Conservation (phyloP, 1,284 basidiomycete species). For the Paramarasmius palmivorus region DNA sequence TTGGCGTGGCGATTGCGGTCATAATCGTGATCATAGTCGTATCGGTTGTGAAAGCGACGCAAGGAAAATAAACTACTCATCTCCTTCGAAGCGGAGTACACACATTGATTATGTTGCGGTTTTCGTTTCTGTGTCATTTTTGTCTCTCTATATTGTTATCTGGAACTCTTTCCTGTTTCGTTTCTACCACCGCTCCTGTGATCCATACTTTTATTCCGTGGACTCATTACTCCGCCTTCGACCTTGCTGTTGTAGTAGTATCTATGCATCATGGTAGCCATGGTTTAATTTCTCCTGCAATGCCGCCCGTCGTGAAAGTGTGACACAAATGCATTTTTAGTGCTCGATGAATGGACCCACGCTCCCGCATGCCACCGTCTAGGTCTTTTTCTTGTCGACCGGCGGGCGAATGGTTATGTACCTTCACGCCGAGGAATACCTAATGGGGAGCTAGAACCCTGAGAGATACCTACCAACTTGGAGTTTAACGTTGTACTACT, state of each 20-base stretch:
- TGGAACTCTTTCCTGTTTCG: background rate
- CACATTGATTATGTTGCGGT: background rate
- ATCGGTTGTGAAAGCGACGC: constrained; percentile 81
- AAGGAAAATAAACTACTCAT: constrained; percentile 30
- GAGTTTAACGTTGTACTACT: no score
- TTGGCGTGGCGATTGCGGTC: constrained; percentile 83
- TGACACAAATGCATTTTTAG: background rate
- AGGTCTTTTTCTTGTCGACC: no score
- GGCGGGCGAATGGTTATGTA: no score
- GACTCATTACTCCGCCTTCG: constrained; percentile 4
- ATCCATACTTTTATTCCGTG: background rate
- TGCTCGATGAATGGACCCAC: background rate
- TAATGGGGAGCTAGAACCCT: no score
- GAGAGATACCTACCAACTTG: no score
- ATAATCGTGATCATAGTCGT: constrained; percentile 94
- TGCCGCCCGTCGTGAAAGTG: background rate
- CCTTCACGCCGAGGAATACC: no score
- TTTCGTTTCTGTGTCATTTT: background rate
- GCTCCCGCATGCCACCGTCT: no score
- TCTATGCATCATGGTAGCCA: constrained; percentile 1
- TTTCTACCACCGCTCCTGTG: background rate
- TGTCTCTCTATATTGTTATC: background rate
- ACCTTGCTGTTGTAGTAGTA: constrained; percentile 3
- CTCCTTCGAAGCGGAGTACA: background rate
- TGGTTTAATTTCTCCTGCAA: background rate